Evolutionary conservation across 352 stramenopile species (phyloP), one percentile per base, ranked within the genome.

Genomic region (Phytophthora palmivora): DNA sequence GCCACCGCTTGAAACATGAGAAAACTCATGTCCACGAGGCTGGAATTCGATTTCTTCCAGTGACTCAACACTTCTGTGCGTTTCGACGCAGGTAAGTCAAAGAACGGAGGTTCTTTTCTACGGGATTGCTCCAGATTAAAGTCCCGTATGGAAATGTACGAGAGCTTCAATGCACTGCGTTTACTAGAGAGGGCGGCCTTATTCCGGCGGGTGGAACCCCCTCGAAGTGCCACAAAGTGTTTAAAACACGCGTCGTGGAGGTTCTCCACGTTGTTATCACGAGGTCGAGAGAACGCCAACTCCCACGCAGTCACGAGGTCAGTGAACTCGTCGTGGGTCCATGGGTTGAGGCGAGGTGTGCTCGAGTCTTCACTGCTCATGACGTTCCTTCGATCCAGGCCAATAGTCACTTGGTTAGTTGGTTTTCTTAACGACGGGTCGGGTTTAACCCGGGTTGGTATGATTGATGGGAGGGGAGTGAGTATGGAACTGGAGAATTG

Each of bases 231-330:
- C 33, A 72, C 63, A 49, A 79, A 79, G 38, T 72, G 67, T 6
- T 68, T 56, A 39, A 61, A 77, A 36, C 70, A 63, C 12, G 43
- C 55, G 55, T 74, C 63, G 43, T 72, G 48, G 18, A 73, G 37
- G 9, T n/a, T 58, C 42, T 57, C 42, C 16, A 46, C 22, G n/a
- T 8, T 22, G 26, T 16, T 14, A 3, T 44, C 42, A 34, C 49
- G 67, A 9, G 61, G 49, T 19, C 49, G 58, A 10, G 46, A 56
- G 1, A 33, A 22, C 16, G 58, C 58, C 15, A 67, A 22, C 38
- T 76, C 71, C 71, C 71, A 79, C 9, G 71, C 71, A n/a, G 32
- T 62, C 36, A 74, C 67, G 10, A 79, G 51, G 47, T 72, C 61
- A 6, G 45, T 42, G 30, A 69, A 66, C 56, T 79, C 71, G 9